Evolutionary conservation across 148 eudicot species (phyloP).

Genomic region (Pharnaceum exiguum): DNA sequence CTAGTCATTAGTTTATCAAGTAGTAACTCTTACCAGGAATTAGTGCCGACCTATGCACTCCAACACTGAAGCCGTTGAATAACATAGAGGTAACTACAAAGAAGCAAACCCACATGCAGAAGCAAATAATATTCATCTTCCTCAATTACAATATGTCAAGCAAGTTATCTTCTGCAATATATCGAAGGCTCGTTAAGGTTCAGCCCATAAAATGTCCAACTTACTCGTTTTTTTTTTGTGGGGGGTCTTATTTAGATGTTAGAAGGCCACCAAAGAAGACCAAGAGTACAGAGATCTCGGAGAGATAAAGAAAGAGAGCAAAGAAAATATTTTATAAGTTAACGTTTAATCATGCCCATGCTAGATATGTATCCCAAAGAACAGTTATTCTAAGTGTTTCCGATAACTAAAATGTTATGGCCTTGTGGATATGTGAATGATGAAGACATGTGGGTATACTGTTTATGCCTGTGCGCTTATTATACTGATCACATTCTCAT

Average conservation of each 20-base stretch:
- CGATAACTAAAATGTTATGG: no score
- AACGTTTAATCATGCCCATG: no score
- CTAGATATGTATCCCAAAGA: no score
- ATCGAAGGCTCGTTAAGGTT: not conserved
- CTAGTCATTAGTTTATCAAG: no score
- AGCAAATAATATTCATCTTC: conserved; percentile 2
- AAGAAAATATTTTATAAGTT: not conserved
- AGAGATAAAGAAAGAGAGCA: not conserved
- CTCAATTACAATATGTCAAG: not conserved
- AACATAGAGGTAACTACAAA: conserved; percentile 7
- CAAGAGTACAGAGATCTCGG: no score
- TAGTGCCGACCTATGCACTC: not conserved
- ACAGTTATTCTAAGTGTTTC: no score
- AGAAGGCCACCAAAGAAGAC: no score
- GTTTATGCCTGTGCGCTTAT: not conserved
- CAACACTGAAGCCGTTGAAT: not conserved
- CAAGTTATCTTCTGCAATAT: not conserved
- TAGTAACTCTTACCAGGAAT: conserved; percentile 7
- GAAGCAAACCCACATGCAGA: conserved; percentile 1
- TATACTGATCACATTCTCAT: not conserved
- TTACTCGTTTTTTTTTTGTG: no score
- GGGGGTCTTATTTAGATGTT: no score
- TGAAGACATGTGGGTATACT: conserved; percentile 13
- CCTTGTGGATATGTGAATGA: conserved; percentile 13
- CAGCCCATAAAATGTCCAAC: no score